Conservation (phyloP, 495 filamentous ascomycete species). For the Diplogelasinospora grovesii region DNA sequence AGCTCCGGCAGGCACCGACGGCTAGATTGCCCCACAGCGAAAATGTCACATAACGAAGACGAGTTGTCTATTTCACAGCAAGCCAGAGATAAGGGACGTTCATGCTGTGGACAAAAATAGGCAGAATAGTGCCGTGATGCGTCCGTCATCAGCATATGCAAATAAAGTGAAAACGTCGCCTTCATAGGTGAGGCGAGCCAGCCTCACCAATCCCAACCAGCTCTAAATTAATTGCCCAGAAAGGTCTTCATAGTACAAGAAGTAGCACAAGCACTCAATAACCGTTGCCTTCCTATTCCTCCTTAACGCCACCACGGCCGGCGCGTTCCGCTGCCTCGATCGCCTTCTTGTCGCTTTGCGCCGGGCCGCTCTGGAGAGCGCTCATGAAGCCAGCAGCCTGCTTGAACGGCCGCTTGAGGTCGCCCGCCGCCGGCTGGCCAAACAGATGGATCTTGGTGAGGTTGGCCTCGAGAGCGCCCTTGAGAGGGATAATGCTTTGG, state of each 20-base stretch:
- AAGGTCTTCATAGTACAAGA: slow-evolving; percentile 5
- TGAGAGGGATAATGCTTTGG: slow-evolving; percentile 96
- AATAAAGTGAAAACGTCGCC: neutral
- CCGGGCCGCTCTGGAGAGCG: slow-evolving; percentile 56
- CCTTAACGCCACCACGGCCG: slow-evolving; percentile 80
- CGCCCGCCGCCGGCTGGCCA: slow-evolving; percentile 82
- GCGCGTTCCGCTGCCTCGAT: slow-evolving; percentile 82
- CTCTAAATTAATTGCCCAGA: neutral
- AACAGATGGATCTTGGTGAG: slow-evolving; percentile 90
- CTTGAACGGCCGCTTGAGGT: slow-evolving; percentile 96
- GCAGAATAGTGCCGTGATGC: too few relatives aligned
- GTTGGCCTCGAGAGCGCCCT: slow-evolving; percentile 90
- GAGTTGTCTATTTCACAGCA: too few relatives aligned
- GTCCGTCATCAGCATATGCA: too few relatives aligned
- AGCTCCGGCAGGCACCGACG: too few relatives aligned
- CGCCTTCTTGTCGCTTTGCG: slow-evolving; percentile 94
- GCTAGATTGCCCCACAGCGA: too few relatives aligned
- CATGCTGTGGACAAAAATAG: too few relatives aligned
- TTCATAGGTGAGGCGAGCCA: neutral
- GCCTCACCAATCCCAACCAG: neutral
- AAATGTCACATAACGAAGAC: too few relatives aligned
- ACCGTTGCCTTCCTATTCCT: too few relatives aligned
- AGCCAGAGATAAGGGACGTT: too few relatives aligned
- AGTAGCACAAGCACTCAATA: slow-evolving; percentile 6
- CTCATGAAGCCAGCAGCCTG: slow-evolving; percentile 71